Base-by-base conservation (phyloP, 148 eudicot species). In the Nyssa sinensis region DNA sequence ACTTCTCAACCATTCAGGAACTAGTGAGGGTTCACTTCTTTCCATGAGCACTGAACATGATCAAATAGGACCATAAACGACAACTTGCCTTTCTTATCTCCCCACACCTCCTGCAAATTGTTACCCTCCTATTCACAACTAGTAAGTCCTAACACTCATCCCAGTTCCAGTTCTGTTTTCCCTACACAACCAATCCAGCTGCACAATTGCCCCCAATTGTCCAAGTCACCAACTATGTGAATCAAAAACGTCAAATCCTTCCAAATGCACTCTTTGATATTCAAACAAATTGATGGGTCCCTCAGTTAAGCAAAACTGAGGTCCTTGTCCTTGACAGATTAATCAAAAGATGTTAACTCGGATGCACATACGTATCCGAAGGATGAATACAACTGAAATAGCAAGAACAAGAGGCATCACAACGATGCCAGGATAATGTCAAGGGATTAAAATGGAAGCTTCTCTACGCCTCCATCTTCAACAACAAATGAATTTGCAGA, bases 1-100 rank as follows among this genome's bases (percentile, higher is more conserved):
- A 64, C 81, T 78, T 84, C 88, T 87, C 86, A 94, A 63, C 98
- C 98, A 94, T 86, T 94, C 93, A 41, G 98, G 98, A 82, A 79
- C 92, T 78, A 94, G 90, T 81, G 88, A 80, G 41, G 96, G 98
- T 83, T 94, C 98, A 90, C 92, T 92, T 85, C 73, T 86, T 74
- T 94, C 98, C 98, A 94, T 94, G 79, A 89, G 81, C 78, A 86
- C 75, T 74, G 78, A 83, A 70, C 97, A 90, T 90, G 80, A 85
- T 84, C 84, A 76, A 37, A 71, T 31, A 28, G 27, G 72, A 72
- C 57, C 63, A 60, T 58, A 64, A 73, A 62, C 11, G 44, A 71
- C 76, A 64, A 64, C 30, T 71, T 53, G 73, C 77, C 68, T 37
- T 49, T 23, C 57, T 65, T 59, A 61, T 49, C 57, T 17, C 17